Evolutionary conservation across 352 stramenopile species (phyloP), one percentile per base, ranked within the genome.

Genomic region (Globisporangium lucens): DNA sequence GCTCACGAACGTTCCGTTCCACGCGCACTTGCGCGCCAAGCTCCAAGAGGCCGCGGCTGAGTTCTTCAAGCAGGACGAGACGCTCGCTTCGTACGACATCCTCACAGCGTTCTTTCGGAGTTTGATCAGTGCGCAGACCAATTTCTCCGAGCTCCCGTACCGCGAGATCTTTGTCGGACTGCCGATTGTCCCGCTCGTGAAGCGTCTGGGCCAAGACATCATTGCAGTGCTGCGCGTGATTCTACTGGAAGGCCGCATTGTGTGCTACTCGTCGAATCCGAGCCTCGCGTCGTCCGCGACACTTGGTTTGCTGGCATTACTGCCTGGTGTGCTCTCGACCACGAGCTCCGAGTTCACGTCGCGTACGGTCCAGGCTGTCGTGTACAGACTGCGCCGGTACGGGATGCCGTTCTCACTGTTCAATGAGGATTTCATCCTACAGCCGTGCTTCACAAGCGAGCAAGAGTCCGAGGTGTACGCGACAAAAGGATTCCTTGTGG

Each of bases 221-320:
- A 56, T 95, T 30, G 84, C 80, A 10, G 77, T 91, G 8, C 59
- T 95, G 38, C 80, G 85, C 8, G 82, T 91, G 9, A 36, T 97
- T 1, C 46, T 95, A 27, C 56, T 95, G 6, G 85, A 95, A 74
- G 89, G 89, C 0, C 79, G 89, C 6, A 74, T 95, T 4, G 78
- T 92, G 30, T 93, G 90, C 59, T 95, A 85, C 72, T 91, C 87
- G 3, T 71, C 72, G 0, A 87, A 80, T 60, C 66, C 78, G 5
- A 87, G 75, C 52, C 66, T 80, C 27, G 82, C 85, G 2, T 85
- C 81, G 4, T 77, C 79, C 1, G 80, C 82, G 13, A 76, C 84
- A 38, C 63, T 91, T 0, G 78, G 75, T 1, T 52, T 93, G 51
- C 38, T 91, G 7, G 77, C 83, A 3, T 72, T 91, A 35, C 38